Evolutionary conservation across 495 filamentous ascomycete species (phyloP).

Genomic region (Hypoxylon rickii): DNA sequence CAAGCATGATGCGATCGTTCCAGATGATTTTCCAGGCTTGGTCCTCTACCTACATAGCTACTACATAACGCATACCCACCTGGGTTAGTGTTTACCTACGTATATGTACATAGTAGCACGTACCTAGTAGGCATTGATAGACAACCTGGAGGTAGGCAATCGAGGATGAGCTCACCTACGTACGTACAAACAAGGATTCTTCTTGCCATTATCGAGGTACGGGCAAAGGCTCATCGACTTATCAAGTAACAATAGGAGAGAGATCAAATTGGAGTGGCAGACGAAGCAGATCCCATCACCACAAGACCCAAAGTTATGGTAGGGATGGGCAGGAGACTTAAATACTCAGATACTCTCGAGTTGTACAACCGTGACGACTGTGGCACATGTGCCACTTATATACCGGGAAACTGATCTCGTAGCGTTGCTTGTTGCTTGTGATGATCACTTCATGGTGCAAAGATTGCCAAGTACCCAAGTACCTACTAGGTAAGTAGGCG

Average conservation of each 20-base stretch:
- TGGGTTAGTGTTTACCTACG: no score
- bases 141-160: no score
- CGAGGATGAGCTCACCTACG: background rate
- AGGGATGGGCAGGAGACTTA: conserved; percentile 12
- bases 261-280: background rate
- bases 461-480: no score
- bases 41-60: background rate
- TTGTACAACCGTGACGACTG: no score
- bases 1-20: conserved; percentile 25
- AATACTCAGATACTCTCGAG: conserved; percentile 14
- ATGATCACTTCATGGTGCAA: conserved; percentile 21
- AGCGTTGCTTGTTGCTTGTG: no score
- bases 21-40: conserved; percentile 13
- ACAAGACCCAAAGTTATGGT: conserved; percentile 4
- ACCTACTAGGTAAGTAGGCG: background rate
- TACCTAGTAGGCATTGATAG: no score
- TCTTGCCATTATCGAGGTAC: conserved; percentile 16
- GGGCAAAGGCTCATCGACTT: background rate
- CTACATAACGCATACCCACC: no score
- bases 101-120: no score
- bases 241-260: background rate
- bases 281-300: conserved; percentile 1
- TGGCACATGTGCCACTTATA: conserved; percentile 17
- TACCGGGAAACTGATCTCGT: no score
- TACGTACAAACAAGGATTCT: background rate